Evolutionary conservation across 495 filamentous ascomycete species (phyloP), one percentile per base, ranked within the genome.

Genomic region (Cenococcum geophilum): DNA sequence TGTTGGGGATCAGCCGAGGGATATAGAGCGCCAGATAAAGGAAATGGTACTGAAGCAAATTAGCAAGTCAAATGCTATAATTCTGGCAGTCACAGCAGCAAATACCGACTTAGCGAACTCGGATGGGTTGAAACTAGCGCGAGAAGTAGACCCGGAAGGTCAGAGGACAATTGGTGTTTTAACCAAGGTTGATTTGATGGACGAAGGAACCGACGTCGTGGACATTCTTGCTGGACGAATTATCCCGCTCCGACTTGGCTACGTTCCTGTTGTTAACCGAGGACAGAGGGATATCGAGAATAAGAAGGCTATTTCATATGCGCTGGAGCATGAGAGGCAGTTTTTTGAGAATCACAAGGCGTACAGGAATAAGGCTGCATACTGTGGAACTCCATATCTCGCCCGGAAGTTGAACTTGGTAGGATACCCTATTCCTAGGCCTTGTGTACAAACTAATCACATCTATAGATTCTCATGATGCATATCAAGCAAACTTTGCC

Each of bases 31-130:
- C 62, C 95, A 99, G 77, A 99, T 99, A 70, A 84, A 82, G 69
- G 95, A 97, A 59, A 99, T 99, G 95, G 93, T 99, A 49, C 75
- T 99, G 74, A 97, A 97, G 78, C 92, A 97, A 71, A 99, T 99
- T 71, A 86, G 86, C 74, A 99, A 99, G 77, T 85, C 91, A 21
- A 99, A 99, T 71, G 92, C 95, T 32, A 99, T 99, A 73, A 96
- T 97, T 63, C 77, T 99, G 8, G 95, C 95, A 6, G 95, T 99
- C 58, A 97, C 95, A 8, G 86, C 90, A 34, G 95, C 93, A 62
- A 99, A 99, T 72, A 89, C 91, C 57, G 95, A 99, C 85, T 76
- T 99, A 77, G 95, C 95, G 49, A 99, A 99, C 78, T 97, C 93
- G 27, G 95, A 99, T 76, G 95, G 95, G 58, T 73, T 99, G 73